Base-by-base conservation (phyloP, 371 early-diverging fungal genomes). In the Rhizopus microsporus region DNA sequence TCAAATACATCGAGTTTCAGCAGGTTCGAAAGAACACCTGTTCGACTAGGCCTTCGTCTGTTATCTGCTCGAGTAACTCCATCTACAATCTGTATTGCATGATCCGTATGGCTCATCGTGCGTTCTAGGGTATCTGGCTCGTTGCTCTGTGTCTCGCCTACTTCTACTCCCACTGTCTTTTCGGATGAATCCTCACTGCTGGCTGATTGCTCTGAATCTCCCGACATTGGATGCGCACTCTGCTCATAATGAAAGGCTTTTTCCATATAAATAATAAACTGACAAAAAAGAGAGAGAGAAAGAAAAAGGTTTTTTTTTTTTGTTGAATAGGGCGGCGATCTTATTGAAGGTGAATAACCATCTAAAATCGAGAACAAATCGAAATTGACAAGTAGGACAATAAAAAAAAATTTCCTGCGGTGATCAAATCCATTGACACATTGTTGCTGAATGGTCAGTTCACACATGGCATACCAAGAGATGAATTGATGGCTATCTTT, bases 1-100 rank as follows among this genome's bases (percentile, higher is more conserved):
- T 67, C 67, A 38, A 64, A 65, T 3, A 64, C 15, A 15, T 68
- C 65, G 3, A 82, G 66, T 54, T 73, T 78, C 8, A 82, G 33
- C 13, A 82, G 45, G 57, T 82, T 78, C 49, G 80, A 71, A 3
- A 82, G 54, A 7, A 82, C 72, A 55, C 82, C 82, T 1, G 66
- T 69, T 50, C 63, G 64, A 48, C 74, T 76, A 2, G 80, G 74
- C 23, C 59, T 46, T 8, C 61, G 47, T 31, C 62, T 44, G 1
- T 43, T 17, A 15, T 60, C 39, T 2, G 44, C 54, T 6, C 48
- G 47, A 6, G 73, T 69, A 3, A 71, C 61, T 5, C 61, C 47
- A 43, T 66, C 54, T 3, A 74, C 74, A 13, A 74, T 40, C 12
- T 63, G 59, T 15, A 74, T 31, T 8, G 74, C 74, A 38, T 59